These are phyloP conservation scores for Hanseniaspora mollemarum DNA, from an alignment of 805 yeast species.

Conservation along the genomic window DNA sequence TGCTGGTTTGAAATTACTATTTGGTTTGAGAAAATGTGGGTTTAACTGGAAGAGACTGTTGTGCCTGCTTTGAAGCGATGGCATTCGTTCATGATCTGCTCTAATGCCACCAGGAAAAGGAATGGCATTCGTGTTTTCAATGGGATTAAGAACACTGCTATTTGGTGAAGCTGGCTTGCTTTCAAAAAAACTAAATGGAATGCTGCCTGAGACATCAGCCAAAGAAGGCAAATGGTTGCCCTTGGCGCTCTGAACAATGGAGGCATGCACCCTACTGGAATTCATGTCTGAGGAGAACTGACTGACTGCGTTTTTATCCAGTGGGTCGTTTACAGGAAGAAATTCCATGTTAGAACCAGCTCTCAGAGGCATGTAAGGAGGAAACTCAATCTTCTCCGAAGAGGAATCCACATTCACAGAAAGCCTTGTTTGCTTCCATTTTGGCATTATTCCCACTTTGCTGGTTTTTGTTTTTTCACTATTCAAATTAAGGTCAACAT, in stretches of 20 bases:
- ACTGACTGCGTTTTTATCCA: background rate
- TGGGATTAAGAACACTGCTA: background rate
- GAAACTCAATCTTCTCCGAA: background rate
- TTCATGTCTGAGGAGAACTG: too few relatives aligned
- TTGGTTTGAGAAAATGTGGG: background rate
- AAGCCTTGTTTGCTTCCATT: background rate
- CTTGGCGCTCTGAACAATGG: background rate
- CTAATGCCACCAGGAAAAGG: background rate
- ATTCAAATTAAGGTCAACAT: too few relatives aligned
- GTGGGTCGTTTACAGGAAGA: constrained; percentile 1
- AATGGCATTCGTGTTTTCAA: background rate
- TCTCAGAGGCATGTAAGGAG: background rate
- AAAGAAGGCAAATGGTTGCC: background rate
- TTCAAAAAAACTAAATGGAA: background rate
- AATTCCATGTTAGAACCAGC: background rate
- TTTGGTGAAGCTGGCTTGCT: background rate
- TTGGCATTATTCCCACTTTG: background rate
- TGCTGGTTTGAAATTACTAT: background rate
- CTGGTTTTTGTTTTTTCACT: background rate
- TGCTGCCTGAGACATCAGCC: background rate
- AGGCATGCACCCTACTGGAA: too few relatives aligned
- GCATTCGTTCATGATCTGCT: background rate
- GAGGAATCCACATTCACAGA: background rate
- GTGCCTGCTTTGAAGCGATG: background rate
- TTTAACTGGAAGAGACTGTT: background rate